Base-by-base conservation (phyloP, 2,329 filamentous ascomycete genomes). In the Pseudocercospora eumusae region DNA sequence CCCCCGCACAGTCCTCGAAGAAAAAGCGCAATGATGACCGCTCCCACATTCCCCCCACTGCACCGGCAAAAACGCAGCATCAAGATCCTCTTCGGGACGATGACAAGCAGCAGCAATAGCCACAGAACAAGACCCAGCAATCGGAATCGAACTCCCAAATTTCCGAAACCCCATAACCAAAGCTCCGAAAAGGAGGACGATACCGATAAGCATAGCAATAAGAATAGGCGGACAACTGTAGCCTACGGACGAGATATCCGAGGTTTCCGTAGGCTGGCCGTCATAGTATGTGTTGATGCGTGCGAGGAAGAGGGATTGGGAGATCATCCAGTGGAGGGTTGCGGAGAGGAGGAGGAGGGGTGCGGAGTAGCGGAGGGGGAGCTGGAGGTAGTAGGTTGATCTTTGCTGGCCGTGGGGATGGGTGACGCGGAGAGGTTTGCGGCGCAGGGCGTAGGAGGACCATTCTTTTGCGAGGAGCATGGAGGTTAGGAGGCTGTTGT, bases 261-360 rank as follows among this genome's bases (percentile, higher is more conserved):
- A 36, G 36, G 15, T 11, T 18, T 25, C 44, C 9, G 31, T n/a
- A n/a, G 42, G 11, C 5, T 53, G n/a, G 23, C 59, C 62, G 36
- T 64, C 33, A 15, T 61, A 18, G 56, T 60, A 65, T 7, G 31
- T 54, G 2, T 73, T 68, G 13, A 79, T 69, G 1, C 69, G 66
- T 1, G 76, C 75, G 2, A 82, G 63, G 66, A 80, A 82, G 2
- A 81, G 64, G n/a, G 70, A 73, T 54, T 81, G 76, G 0, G 79
- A 81, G 8, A 79, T 70, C 0, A 81, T 66, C 78, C 78, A 82
- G 64, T 81, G 79, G 2, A 82, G 62, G 0, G 73, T 18, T 0
- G 68, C 72, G 2, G 74, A 76, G 0, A 68, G 18, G 0, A 67
- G 28, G n/a, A 79, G 66, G 0, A 81, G 70, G 0, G 78, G 80